These are phyloP conservation scores for Fagus crenata DNA, from an alignment of 306 rosid genomes.

Conservation along the genomic window DNA sequence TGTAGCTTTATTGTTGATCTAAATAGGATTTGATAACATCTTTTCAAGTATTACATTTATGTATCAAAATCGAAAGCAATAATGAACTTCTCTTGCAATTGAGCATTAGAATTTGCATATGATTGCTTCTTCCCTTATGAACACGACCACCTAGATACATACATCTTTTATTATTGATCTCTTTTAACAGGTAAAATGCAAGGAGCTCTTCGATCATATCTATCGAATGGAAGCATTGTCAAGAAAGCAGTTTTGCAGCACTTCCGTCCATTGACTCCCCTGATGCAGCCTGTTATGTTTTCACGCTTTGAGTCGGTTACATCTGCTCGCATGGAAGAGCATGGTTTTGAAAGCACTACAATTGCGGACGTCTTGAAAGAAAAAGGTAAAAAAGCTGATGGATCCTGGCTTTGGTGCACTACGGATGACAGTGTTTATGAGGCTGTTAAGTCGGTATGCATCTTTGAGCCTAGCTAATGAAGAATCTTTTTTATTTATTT, in stretches of 20 bases:
- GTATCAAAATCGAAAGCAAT: constrained; percentile 1
- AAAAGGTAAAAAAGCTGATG: constrained; percentile 90
- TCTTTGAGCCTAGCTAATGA: constrained; percentile 8
- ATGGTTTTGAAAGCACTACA: constrained; percentile 96
- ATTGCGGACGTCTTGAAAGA: constrained; percentile 69
- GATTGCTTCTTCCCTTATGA: constrained; percentile 13
- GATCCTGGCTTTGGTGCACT: constrained; percentile 99
- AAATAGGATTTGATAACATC: background rate
- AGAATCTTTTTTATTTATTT: background rate
- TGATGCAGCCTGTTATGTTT: constrained; percentile 59
- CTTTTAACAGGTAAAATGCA: constrained; percentile 64
- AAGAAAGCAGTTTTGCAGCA: constrained; percentile 77
- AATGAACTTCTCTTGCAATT: background rate
- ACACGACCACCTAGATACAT: constrained; percentile 5
- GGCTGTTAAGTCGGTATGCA: constrained; percentile 94
- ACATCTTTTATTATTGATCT: constrained; percentile 13
- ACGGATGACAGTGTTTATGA: constrained; percentile 87
- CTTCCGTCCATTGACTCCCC: constrained; percentile 72
- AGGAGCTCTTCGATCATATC: constrained; percentile 65
- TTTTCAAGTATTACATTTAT: background rate
- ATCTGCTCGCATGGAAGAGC: constrained; percentile 79
- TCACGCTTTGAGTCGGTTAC: constrained; percentile 61
- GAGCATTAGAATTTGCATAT: background rate
- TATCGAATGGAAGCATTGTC: constrained; percentile 60
- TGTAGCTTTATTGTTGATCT: background rate